phyloP scores from a whole-genome alignment of 2,329 filamentous ascomycete genomes.

The Penicillium sp. region DNA sequence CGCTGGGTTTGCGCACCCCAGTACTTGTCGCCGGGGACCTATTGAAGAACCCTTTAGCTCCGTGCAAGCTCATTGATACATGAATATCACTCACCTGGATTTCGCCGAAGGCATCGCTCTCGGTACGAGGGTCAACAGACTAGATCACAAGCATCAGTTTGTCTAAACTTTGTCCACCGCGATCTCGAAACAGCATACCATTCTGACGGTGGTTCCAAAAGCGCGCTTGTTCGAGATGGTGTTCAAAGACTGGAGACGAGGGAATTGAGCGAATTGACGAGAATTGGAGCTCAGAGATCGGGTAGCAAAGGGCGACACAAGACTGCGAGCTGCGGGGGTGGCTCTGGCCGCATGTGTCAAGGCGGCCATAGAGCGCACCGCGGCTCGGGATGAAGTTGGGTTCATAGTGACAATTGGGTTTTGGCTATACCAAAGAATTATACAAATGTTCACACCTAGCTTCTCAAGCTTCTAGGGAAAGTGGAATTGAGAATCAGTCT shows the following conservation, averaged over 20 bases:
- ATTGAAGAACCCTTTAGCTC: slow-evolving; percentile 17
- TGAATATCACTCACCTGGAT: slow-evolving; percentile 59
- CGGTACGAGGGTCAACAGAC: slow-evolving; percentile 64
- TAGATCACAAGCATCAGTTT: slow-evolving; percentile 19
- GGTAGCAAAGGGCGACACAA: slow-evolving; percentile 26
- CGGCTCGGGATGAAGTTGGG: slow-evolving; percentile 36
- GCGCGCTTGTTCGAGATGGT: slow-evolving; percentile 31
- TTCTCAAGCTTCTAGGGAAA: slow-evolving; percentile 3
- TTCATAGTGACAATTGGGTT: slow-evolving; percentile 33
- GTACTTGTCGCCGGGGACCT: slow-evolving; percentile 86
- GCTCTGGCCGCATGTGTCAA: slow-evolving; percentile 38
- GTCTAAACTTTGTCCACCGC: not conserved
- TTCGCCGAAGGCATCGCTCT: slow-evolving; percentile 97
- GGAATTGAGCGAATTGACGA: slow-evolving; percentile 33
- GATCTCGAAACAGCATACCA: slow-evolving; percentile 29
- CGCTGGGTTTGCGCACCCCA: slow-evolving; percentile 98
- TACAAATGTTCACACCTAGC: slow-evolving; percentile 1
- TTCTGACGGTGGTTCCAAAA: slow-evolving; percentile 40
- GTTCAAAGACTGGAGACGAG: slow-evolving; percentile 37
- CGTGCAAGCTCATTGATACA: not conserved
- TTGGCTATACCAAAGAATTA: slow-evolving; percentile 7
- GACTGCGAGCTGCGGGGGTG: slow-evolving; percentile 37
- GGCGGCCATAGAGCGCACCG: slow-evolving; percentile 39
- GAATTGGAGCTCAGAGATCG: slow-evolving; percentile 34
- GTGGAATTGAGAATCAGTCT: not conserved